A percentile compares a stretch with the other conserved stretches of the same genome.
These are phyloP conservation scores for Vigna angularis DNA, from an alignment of 306 rosid genomes.

Conservation along the genomic window DNA sequence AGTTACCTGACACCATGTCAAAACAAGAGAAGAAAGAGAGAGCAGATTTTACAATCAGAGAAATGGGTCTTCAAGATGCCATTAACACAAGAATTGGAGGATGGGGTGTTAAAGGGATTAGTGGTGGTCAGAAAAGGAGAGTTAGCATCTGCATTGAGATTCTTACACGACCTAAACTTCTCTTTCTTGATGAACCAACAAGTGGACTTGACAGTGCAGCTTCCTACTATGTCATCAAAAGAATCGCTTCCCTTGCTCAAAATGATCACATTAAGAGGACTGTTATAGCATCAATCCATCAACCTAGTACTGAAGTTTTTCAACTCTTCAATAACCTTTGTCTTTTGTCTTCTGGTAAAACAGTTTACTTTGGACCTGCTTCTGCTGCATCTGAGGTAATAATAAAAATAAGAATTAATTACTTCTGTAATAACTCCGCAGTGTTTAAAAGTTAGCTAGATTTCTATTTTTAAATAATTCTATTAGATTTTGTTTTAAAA, in stretches of 20 bases:
- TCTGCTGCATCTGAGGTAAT: slow-evolving; percentile 63
- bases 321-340: slow-evolving; percentile 70
- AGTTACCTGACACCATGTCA: slow-evolving; percentile 51
- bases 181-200: slow-evolving; percentile 63
- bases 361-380: slow-evolving; percentile 78
- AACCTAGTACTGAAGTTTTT: slow-evolving; percentile 76
- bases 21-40: slow-evolving; percentile 50
- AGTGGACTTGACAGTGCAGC: slow-evolving; percentile 87
- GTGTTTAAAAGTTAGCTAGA: too few species aligned
- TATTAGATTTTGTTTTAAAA: too few species aligned
- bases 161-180: slow-evolving; percentile 51
- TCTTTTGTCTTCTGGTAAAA: slow-evolving; percentile 65
- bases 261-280: slow-evolving; percentile 53
- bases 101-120: slow-evolving; percentile 56
- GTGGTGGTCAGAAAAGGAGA: slow-evolving; percentile 63
- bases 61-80: slow-evolving; percentile 60
- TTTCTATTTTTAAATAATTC: too few species aligned
- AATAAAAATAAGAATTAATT: background rate
- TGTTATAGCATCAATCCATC: slow-evolving; percentile 70
- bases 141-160: slow-evolving; percentile 61
- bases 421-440: too few species aligned
- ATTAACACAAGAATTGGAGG: slow-evolving; percentile 61
- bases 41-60: slow-evolving; percentile 53
- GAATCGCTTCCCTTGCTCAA: slow-evolving; percentile 51
- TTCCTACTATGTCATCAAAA: slow-evolving; percentile 74